Evolutionary conservation across 176 grass and related monocot genomes (phyloP).

Genomic region (Coix lacrymajobi): DNA sequence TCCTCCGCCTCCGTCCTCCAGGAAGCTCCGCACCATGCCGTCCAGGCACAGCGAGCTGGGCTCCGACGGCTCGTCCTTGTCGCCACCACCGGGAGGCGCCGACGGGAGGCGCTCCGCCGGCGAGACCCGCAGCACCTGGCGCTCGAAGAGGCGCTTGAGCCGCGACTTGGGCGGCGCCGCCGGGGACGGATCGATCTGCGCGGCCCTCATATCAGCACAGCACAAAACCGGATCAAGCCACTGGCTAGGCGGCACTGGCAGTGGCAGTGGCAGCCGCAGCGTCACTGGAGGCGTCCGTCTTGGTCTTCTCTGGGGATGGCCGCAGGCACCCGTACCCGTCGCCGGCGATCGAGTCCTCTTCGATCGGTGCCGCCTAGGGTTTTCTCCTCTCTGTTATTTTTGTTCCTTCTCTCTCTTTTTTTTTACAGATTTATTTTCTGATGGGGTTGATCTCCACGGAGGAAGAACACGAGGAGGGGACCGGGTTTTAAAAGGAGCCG

Average conservation of each 20-base stretch:
- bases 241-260: background rate
- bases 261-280: background rate
- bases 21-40: constrained; percentile 88
- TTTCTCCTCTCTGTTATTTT: background rate
- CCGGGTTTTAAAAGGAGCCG: constrained; percentile 37
- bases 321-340: background rate
- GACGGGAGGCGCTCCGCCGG: constrained; percentile 58
- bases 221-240: background rate
- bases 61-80: constrained; percentile 45
- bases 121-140: constrained; percentile 67
- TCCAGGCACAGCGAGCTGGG: constrained; percentile 83
- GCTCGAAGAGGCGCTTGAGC: constrained; percentile 86
- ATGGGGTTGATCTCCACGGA: background rate
- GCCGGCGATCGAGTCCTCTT: background rate
- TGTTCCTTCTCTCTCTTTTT: background rate
- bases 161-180: constrained; percentile 51
- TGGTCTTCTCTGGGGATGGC: background rate
- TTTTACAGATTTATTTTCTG: background rate
- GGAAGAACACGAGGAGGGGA: constrained; percentile 13
- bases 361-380: constrained; percentile 28
- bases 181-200: constrained; percentile 57
- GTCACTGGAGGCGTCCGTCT: constrained; percentile 1
- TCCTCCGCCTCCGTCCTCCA: constrained; percentile 61
- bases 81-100: constrained; percentile 13
- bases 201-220: constrained; percentile 47